Base-by-base conservation (phyloP, 2,329 filamentous ascomycete genomes). In the Delphinella strobiligena region DNA sequence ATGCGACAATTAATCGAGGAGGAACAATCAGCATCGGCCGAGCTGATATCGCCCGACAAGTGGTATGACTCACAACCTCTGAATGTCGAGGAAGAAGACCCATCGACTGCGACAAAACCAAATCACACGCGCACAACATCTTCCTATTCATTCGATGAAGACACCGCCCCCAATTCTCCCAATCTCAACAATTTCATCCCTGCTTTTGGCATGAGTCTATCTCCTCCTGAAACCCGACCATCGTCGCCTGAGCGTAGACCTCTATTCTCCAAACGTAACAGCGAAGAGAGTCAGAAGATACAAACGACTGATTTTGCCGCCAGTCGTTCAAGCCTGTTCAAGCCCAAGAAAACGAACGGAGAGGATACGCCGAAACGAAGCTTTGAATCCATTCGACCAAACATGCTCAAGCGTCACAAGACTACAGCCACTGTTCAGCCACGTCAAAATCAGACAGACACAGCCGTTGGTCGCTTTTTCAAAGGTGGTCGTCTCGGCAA, bases 401-500 rank as follows among this genome's bases (percentile, higher is more conserved):
- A 43, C 12, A 42, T 44, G 1, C 35, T 54, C 14, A 48, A 40
- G 16, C 51, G 54, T 7, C 51, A 58, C 22, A 45, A 41, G 53
- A 67, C 44, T 61, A 59, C 66, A 18, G 65, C 66, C 15, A 78
- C 71, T 51, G 48, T 70, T n/a, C 33, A 5, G 15, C n/a, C 36
- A 9, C 31, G 31, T 10, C 35, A 40, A 48, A 53, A 17, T 66
- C 39, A 37, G 4, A 62, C 60, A 44, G 63, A 67, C 30, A 55
- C 59, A 4, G 51, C 55, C 30, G 67, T 86, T 7, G 75, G 79
- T 31, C 77, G 80, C 5, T 79, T 94, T 35, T 81, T 94, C 61
- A 89, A 86, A 61, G 80, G 78, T 2, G 74, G 77, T 36, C 71
- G 82, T 40, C 77, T 89, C 46, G 82, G 85, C 45, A 82, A 75